Evolutionary conservation across 1,139 yeast species (phyloP), one percentile per base, ranked within the genome.

Genomic region (Lodderomyces theae): DNA sequence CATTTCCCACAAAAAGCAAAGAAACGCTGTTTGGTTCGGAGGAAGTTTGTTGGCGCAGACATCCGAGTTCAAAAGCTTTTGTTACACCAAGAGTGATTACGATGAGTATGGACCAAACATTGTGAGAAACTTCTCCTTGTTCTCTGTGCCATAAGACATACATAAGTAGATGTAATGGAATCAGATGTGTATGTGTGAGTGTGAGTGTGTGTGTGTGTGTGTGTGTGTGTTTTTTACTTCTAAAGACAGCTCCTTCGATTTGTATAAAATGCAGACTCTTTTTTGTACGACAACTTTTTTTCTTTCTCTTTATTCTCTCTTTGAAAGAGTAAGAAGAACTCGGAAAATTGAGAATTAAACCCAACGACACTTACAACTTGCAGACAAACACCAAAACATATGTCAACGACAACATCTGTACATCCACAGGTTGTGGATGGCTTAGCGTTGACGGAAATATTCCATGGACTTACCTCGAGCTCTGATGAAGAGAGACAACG

Each of bases 1-100:
- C 48, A 90, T 94, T 52, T 82, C 95, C 19, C 99, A 94, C 69
- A 89, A 92, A 72, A 86, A 94, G 67, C 99, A 94, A 71, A 79
- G 96, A 61, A 88, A 92, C 58, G 99, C 99, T 7, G 99, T 94
- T 44, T 94, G 98, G 98, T 94, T 90, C 61, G 99, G 99, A 53
- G 99, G 98, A 49, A 86, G 96, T 16, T 72, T 94, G 53, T 77
- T 94, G 60, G 97, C 99, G 1, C 97, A 90, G 67, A 94, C 99
- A 15, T 82, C 96, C 12, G 98, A 92, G 65, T 92, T 92, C 70
- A 88, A 86, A 68, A 82, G 95, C 61, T 89, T 89, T 67, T 92
- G 98, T 63, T 94, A 90, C 72, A 90, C 98, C 37, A 94, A 92
- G 72, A 84, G 85, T 60, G 98, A 92, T 61, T 94, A 94, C 64